Evolutionary conservation across 345 rosid genomes (phyloP), one percentile per base, ranked within the genome.

Genomic region (Hevea brasiliensis): DNA sequence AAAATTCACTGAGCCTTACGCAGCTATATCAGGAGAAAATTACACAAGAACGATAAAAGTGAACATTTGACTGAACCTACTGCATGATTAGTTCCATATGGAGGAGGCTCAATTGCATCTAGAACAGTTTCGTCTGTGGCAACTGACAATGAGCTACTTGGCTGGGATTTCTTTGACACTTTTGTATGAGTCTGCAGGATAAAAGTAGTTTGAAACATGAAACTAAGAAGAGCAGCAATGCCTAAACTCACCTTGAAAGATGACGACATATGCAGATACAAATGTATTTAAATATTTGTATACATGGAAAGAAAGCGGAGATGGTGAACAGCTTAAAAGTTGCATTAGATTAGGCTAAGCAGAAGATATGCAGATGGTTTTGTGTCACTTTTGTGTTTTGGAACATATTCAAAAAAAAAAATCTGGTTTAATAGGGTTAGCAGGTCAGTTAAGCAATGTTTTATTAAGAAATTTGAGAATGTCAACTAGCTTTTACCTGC

Each of bases 151-250:
- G 69, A 50, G 26, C 58, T 53, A 65, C 63, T 35, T 65, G 76
- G 26, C 72, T 78, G 74, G 29, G 77, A 74, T 68, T 88, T 82
- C 82, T 85, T 87, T 61, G 87, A 60, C 71, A 60, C 64, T 79
- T 90, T 92, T 11, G 74, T 78, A 77, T 92, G 97, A 73, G 99
- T 95, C 99, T 95, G 90, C 87, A 87, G n/a, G 7, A 72, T 3
- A 68, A 60, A 44, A 80, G 48, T n/a, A 54, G 51, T 51, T 74
- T 27, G 18, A 80, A 57, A 32, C 60, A 56, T n/a, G 32, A 64
- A 79, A 60, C 15, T 37, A 62, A 47, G 8, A 45, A 53, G 14
- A 27, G 41, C 11, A 74, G 50, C 61, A 42, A 70, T 58, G 54
- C 40, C 27, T 23, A 67, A 42, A 27, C 21, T 44, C 57, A 44